These are phyloP conservation scores for Domatiomyces catenatus DNA, from an alignment of 2,329 filamentous ascomycete genomes.

Conservation along the genomic window DNA sequence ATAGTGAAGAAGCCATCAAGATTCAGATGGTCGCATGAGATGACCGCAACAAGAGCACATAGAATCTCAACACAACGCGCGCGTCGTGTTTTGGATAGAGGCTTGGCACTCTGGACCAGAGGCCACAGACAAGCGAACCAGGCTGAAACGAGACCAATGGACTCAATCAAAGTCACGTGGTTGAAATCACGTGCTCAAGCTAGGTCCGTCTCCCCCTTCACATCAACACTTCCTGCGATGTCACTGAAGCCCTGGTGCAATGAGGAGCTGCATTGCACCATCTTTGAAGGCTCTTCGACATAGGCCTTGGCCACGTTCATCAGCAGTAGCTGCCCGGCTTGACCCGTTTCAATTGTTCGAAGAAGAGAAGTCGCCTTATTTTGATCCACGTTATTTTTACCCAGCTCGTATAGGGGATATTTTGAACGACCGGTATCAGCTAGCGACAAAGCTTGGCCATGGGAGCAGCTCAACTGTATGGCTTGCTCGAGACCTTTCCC, in stretches of 20 bases:
- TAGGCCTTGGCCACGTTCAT: background rate
- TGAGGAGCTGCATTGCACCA: background rate
- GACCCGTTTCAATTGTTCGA: constrained; percentile 16
- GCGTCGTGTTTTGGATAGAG: too few species aligned
- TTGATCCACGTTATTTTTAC: constrained; percentile 21
- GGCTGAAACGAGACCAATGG: too few species aligned
- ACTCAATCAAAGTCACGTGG: too few species aligned
- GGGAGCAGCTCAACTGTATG: constrained; percentile 24
- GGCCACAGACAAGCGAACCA: too few species aligned
- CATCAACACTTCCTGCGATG: too few species aligned
- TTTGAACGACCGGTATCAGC: constrained; percentile 21
- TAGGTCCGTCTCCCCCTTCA: too few species aligned
- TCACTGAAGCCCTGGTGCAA: background rate
- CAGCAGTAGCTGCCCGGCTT: background rate
- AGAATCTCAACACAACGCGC: too few species aligned
- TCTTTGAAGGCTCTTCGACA: background rate
- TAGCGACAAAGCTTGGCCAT: constrained; percentile 21
- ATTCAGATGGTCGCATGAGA: too few species aligned
- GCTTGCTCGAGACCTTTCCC: constrained; percentile 23
- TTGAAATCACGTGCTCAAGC: too few species aligned
- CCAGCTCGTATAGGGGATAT: constrained; percentile 23
- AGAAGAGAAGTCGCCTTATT: constrained; percentile 23
- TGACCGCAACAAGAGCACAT: too few species aligned
- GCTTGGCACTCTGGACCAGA: too few species aligned
- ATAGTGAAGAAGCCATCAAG: too few species aligned